Evolutionary conservation across 2,329 filamentous ascomycete species (phyloP), one percentile per base, ranked within the genome.

Genomic region (Colletotrichum sp.): DNA sequence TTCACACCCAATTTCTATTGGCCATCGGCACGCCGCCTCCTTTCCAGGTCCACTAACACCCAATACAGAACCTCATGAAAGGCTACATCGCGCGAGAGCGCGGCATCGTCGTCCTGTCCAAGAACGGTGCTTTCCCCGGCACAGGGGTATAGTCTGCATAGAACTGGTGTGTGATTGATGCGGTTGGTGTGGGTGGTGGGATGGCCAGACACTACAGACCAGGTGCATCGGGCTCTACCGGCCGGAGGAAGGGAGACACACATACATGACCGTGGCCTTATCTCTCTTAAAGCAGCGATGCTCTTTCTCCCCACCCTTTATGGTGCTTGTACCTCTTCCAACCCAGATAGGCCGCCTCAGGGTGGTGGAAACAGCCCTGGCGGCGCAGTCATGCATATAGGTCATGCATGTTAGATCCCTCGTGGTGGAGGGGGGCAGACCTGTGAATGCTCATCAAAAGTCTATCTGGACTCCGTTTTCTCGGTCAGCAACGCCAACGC

Each of bases 51-150:
- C 80, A 83, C 83, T 85, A 77, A 85, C 73, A 27, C 74, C n/a
- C 36, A 77, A 74, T 70, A 30, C 76, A 98, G 95, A 94, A 94
- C 75, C 89, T 97, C 28, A 98, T 99, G 95, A 99, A 98, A 86
- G 97, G 97, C 55, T 99, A 99, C 85, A 99, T 99, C 79, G 94
- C 96, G 36, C 94, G 96, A 70, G 96, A 98, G 79, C 92, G 94
- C 79, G 94, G 94, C 39, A 96, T 96, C 79, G 94, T 99, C 32
- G 97, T 99, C 25, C 87, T 99, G 73, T 98, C 95, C 84, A 98
- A 98, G 85, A 94, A 91, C 74, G 95, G 95, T 55, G 96, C 97
- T 3, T 99, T 99, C 82, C 97, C 97, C 1, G 96, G 96, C 28
- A 98, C 97, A 28, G 94, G 95, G 22, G 86, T 93, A 64, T 93